Evolutionary conservation across 78 protist species (phyloP).

Genomic region (Dictyostelium brefeldianum): DNA sequence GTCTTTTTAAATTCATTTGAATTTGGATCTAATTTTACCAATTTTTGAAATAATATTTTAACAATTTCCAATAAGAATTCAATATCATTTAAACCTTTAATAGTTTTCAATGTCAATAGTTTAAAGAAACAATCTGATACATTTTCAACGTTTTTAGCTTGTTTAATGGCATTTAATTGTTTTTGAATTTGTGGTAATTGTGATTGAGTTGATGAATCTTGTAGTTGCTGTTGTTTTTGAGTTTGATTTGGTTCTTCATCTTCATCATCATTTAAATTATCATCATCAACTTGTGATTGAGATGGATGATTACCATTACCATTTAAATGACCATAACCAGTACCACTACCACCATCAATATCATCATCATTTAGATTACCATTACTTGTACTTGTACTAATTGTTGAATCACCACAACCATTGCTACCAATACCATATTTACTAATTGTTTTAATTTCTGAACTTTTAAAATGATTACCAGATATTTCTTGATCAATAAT

Average conservation of each 20-base stretch:
- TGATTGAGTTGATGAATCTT: not conserved
- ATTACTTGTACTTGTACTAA: not conserved
- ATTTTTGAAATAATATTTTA: slow-evolving; percentile 4
- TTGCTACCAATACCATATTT: not conserved
- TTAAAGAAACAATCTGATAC: slow-evolving; percentile 2
- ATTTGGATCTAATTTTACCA: not conserved
- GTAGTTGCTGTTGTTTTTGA: slow-evolving; percentile 23
- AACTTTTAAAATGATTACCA: slow-evolving; percentile 19
- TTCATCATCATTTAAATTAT: too few relatives aligned
- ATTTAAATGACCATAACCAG: not conserved
- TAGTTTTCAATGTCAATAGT: slow-evolving; percentile 9
- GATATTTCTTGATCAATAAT: slow-evolving; percentile 16
- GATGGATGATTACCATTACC: not conserved
- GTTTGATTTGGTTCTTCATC: not conserved
- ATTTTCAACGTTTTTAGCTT: slow-evolving; percentile 11
- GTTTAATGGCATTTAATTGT: not conserved
- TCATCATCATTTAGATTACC: too few relatives aligned
- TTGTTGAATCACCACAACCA: too few relatives aligned
- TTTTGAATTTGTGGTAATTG: slow-evolving; percentile 2
- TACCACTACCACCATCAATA: not conserved
- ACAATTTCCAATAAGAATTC: slow-evolving; percentile 13
- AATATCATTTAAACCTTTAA: not conserved
- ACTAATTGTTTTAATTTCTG: not conserved
- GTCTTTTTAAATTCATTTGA: slow-evolving; percentile 3
- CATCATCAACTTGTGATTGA: not conserved